Base-by-base conservation (phyloP, 768 basidiomycete genomes). In the Chalciporus sphaerocephalus region DNA sequence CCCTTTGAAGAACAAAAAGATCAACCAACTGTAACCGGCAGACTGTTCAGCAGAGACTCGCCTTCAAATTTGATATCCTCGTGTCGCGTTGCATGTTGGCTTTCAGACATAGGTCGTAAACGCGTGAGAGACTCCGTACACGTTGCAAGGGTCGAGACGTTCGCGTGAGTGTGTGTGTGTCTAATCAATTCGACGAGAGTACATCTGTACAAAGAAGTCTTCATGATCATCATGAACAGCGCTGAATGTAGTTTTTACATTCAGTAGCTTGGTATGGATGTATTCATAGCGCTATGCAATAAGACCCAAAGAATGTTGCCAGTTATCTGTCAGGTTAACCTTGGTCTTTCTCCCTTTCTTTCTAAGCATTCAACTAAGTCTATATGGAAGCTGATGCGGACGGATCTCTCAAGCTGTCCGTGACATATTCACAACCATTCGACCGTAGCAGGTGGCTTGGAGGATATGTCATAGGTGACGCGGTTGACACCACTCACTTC, bases 401-500 rank as follows among this genome's bases (percentile, higher is more conserved):
- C n/a, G 30, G 30, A 32, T 32, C 5, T 15, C n/a, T 32, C 30
- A n/a, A n/a, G 42, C 10, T 25, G n/a, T 16, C 13, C 11, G 34
- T n/a, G 35, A 40, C 11, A n/a, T 6, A 15, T 24, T 67, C 30
- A 74, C 44, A 74, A 51, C 73, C 74, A 74, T 53, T 75, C 74
- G 22, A 74, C 72, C 10, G 73, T 74, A 41, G 88, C 92, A 44
- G 95, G 95, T 32, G 95, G 96, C 70, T 99, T 98, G 44, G 89
- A 92, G 2, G 95, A 96, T 47, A 98, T 91, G 61, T 99, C 96
- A 58, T 91, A 92, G 8, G 92, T 92, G 33, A 97, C 88, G 32
- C 94, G 83, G 70, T 97, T 97, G 64, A 98, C 83, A n/a, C 96
- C 96, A 51, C 77, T 73, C 7, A 96, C 95, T 67, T 99, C 96